Base-by-base conservation (phyloP, 2,329 filamentous ascomycete species). In the Botryosphaeria dothidea region DNA sequence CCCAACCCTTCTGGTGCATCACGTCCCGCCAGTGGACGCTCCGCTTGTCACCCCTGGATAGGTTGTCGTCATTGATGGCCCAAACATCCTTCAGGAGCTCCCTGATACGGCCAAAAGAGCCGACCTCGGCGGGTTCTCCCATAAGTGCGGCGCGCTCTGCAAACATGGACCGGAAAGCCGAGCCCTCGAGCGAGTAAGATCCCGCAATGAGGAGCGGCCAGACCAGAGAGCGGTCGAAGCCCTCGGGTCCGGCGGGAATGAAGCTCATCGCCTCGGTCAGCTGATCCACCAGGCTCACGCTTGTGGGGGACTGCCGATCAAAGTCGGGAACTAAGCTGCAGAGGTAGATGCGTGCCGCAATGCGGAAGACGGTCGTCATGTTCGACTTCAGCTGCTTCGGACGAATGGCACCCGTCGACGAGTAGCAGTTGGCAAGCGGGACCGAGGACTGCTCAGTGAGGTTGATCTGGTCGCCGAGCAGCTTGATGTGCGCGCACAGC, bases 311-410 rank as follows among this genome's bases (percentile, higher is more conserved):
- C 65, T 84, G 85, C 54, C 91, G 90, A 71, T 90, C 88, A 80
- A 94, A 95, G 65, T 93, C 93, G 0, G 94, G 94, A 0, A 98
- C 92, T 38, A 99, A 84, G 74, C 92, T 93, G 87, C 93, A 97
- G n/a, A 98, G 88, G 80, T 97, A 97, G 80, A 99, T 93, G 74
- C 94, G 90, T 3, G 94, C 93, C 2, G 94, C 94, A 62, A 96
- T 83, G 72, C 94, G 92, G 87, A 96, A 99, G 48, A 96, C 88
- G 45, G 90, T 86, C 0, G 93, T 96, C 79, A 98, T 92, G 82
- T 96, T 97, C 78, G 87, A 89, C 75, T 89, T 90, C 68, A 98
- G 85, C 78, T 96, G 90, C 74, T 91, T 91, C 3, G 93, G 91
- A 64, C 89, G 89, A 69, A 97, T 86, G 52, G 88, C 88, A 66